Evolutionary conservation across 164 flowering plant species (phyloP).

Genomic region (Piper longum): DNA sequence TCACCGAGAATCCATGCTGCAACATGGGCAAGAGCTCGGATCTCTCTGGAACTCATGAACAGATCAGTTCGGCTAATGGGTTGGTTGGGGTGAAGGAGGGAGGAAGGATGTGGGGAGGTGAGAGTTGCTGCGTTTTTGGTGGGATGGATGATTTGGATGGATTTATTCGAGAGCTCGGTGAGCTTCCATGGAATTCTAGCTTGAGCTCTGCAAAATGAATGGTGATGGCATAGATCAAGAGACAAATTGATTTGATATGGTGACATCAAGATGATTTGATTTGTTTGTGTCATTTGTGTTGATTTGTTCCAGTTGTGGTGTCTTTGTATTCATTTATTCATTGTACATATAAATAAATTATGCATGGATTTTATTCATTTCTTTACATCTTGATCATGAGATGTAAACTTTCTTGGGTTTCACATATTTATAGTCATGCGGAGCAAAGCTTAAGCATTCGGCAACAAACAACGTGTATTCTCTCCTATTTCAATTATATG

Average conservation of each 20-base stretch:
- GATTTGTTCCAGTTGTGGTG: neutral
- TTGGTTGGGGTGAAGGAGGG: conserved; percentile 19
- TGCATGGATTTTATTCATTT: neutral
- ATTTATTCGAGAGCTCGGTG: conserved; percentile 41
- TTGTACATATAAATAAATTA: conserved; percentile 1
- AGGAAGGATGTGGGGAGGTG: conserved; percentile 31
- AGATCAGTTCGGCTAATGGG: conserved; percentile 4
- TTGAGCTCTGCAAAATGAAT: conserved; percentile 31
- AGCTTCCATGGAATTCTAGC: conserved; percentile 24
- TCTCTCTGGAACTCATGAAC: conserved; percentile 5
- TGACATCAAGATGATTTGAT: neutral
- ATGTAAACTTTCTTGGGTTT: too few relatives aligned
- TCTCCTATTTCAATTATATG: too few relatives aligned
- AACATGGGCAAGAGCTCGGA: conserved; percentile 10
- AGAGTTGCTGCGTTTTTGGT: conserved; percentile 28
- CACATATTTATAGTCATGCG: too few relatives aligned
- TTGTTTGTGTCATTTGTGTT: neutral
- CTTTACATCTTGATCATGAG: neutral
- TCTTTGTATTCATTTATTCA: neutral
- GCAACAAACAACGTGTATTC: too few relatives aligned
- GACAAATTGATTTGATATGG: conserved; percentile 2
- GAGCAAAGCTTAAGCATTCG: too few relatives aligned
- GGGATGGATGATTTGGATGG: conserved; percentile 56
- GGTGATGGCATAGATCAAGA: conserved; percentile 18
- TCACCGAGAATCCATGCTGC: neutral